Evolutionary conservation across 2,329 filamentous ascomycete species (phyloP).

Genomic region (Pestalotiopsis sp.): DNA sequence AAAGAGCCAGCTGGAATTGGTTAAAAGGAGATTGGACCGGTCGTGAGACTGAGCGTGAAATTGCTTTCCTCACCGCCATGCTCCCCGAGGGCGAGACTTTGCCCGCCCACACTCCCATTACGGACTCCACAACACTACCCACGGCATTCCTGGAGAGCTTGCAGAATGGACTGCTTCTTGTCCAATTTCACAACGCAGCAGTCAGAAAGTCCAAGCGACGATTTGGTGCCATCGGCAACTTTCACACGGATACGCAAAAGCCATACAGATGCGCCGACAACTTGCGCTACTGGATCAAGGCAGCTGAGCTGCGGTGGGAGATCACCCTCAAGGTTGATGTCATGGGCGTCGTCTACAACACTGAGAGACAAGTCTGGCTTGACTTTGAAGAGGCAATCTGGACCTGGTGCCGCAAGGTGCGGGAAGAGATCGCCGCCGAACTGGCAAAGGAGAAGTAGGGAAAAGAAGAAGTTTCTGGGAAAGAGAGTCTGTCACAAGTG

Average conservation of each 20-base stretch:
- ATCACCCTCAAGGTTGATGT: slow-evolving; percentile 80
- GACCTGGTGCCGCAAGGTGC: slow-evolving; percentile 78
- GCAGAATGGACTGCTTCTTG: slow-evolving; percentile 76
- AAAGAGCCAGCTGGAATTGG: slow-evolving; percentile 80
- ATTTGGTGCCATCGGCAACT: slow-evolving; percentile 86
- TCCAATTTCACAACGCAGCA: slow-evolving; percentile 86
- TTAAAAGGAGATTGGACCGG: slow-evolving; percentile 74
- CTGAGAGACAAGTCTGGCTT: slow-evolving; percentile 68
- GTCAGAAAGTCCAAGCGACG: slow-evolving; percentile 82
- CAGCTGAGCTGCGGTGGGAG: slow-evolving; percentile 92
- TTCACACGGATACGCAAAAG: slow-evolving; percentile 90
- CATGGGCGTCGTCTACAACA: slow-evolving; percentile 80
- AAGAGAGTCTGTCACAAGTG: background rate
- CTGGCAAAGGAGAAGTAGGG: background rate
- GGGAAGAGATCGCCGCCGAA: slow-evolving; percentile 80
- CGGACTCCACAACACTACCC: slow-evolving; percentile 51
- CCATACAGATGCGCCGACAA: slow-evolving; percentile 95
- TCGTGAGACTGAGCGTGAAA: slow-evolving; percentile 74
- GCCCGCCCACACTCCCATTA: slow-evolving; percentile 66
- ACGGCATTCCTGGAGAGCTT: slow-evolving; percentile 74
- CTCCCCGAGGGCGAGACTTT: slow-evolving; percentile 59
- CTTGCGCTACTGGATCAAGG: slow-evolving; percentile 93
- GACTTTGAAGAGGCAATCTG: slow-evolving; percentile 82
- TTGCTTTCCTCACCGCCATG: slow-evolving; percentile 79
- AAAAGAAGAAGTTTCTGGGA: background rate